Evolutionary conservation across 1,284 basidiomycete species (phyloP).

Genomic region (Porogramme epimiltina): DNA sequence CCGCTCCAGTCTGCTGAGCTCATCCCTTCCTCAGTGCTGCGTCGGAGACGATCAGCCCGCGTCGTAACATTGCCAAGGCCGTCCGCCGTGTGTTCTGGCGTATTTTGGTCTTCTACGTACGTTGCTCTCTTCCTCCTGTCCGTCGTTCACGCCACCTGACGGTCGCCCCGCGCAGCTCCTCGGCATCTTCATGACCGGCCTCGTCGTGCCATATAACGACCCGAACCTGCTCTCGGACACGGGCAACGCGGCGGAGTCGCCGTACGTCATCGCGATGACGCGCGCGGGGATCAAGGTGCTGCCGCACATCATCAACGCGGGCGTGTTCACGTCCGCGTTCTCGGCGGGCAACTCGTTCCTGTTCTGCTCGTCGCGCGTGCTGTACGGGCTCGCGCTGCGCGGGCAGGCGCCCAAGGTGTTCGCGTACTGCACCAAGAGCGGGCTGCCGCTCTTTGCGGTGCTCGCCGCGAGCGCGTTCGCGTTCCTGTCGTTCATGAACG

Average conservation of each 20-base stretch:
- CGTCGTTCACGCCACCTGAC: background rate
- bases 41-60: slow-evolving; percentile 74
- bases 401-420: slow-evolving; percentile 72
- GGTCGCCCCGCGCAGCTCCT: slow-evolving; percentile 44
- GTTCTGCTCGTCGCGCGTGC: slow-evolving; percentile 80
- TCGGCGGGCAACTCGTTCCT: slow-evolving; percentile 83
- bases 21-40: slow-evolving; percentile 50
- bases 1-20: background rate
- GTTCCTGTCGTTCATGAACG: slow-evolving; percentile 54
- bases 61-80: slow-evolving; percentile 79
- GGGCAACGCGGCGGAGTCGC: slow-evolving; percentile 67
- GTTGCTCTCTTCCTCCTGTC: slow-evolving; percentile 2
- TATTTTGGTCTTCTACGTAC: slow-evolving; percentile 72
- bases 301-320: slow-evolving; percentile 72
- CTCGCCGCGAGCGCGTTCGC: slow-evolving; percentile 41
- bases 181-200: slow-evolving; percentile 77
- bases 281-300: slow-evolving; percentile 76
- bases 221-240: slow-evolving; percentile 52
- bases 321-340: slow-evolving; percentile 75
- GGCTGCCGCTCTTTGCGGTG: slow-evolving; percentile 72
- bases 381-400: slow-evolving; percentile 81
- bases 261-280: slow-evolving; percentile 84
- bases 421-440: slow-evolving; percentile 69
- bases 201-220: slow-evolving; percentile 79
- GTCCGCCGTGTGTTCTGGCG: slow-evolving; percentile 82